These are phyloP conservation scores for Russula virescens DNA, from an alignment of 768 basidiomycete species.

Conservation along the genomic window DNA sequence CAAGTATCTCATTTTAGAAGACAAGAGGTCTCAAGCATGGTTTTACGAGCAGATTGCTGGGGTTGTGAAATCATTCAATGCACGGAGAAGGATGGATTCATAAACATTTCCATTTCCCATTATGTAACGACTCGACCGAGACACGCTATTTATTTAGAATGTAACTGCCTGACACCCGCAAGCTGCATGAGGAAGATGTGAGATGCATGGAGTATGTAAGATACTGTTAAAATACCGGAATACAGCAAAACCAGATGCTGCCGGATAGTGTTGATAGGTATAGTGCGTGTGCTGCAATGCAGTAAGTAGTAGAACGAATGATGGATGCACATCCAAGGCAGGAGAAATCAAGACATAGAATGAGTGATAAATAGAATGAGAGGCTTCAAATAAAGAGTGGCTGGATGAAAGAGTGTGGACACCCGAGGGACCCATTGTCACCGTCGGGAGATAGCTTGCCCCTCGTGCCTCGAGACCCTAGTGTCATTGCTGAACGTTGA, in stretches of 20 bases:
- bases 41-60: constrained; percentile 72
- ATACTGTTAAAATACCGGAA: not conserved
- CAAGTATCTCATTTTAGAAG: constrained; percentile 70
- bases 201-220: constrained; percentile 18
- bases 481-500: constrained; percentile 40
- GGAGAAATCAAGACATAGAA: constrained; percentile 11
- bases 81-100: constrained; percentile 63
- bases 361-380: constrained; percentile 22
- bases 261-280: constrained; percentile 2
- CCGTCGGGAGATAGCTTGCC: not conserved
- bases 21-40: constrained; percentile 71
- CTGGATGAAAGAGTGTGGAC: not conserved
- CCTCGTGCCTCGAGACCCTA: constrained; percentile 19
- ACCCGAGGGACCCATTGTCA: not conserved
- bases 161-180: constrained; percentile 10
- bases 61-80: constrained; percentile 74
- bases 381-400: not conserved
- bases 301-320: not conserved
- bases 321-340: not conserved
- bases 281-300: constrained; percentile 5
- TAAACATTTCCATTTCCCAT: constrained; percentile 19
- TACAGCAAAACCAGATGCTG: constrained; percentile 9
- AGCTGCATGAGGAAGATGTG: constrained; percentile 9
- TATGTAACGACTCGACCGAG: constrained; percentile 1
- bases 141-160: constrained; percentile 12